These are phyloP conservation scores for Naganishia onofrii DNA, from an alignment of 768 basidiomycete genomes.

Conservation along the genomic window DNA sequence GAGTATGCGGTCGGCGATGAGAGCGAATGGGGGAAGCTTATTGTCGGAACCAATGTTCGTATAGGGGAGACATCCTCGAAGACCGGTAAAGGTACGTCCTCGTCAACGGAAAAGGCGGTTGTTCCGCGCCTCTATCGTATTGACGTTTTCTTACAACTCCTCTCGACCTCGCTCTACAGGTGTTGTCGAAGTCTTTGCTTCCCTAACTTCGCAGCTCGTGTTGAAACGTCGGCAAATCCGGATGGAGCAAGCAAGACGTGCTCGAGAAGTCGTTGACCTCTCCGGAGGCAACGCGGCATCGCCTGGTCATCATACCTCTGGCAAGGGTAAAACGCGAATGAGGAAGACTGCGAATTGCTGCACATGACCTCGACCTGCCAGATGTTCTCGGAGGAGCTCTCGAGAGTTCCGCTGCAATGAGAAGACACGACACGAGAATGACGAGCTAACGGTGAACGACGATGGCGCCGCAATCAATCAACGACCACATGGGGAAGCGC, in stretches of 20 bases:
- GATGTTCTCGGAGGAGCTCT: no score
- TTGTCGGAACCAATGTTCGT: slow-evolving; percentile 30
- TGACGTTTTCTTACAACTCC: background rate
- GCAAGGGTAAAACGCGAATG: background rate
- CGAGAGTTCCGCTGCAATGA: no score
- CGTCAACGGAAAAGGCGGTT: background rate
- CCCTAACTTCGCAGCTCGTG: slow-evolving; percentile 30
- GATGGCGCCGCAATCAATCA: no score
- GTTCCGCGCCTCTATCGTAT: background rate
- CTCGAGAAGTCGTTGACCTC: slow-evolving; percentile 1
- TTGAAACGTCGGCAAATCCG: slow-evolving; percentile 21
- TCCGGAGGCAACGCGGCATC: background rate
- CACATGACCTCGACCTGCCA: slow-evolving; percentile 14
- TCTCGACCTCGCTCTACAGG: background rate
- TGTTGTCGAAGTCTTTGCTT: slow-evolving; percentile 31
- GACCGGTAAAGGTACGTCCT: slow-evolving; percentile 27
- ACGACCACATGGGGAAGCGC: no score
- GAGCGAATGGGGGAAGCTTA: slow-evolving; percentile 20
- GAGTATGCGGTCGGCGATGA: slow-evolving; percentile 27
- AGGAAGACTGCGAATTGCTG: slow-evolving; percentile 3
- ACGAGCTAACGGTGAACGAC: no score
- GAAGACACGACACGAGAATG: no score
- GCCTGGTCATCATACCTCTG: background rate
- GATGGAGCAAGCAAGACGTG: slow-evolving; percentile 23
- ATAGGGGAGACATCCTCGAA: slow-evolving; percentile 32